Percentiles rank a stretch among this genome's conserved stretches.
Evolutionary conservation across 179 eudicot genomes (phyloP).

Genomic region (Gypsophila paniculata): DNA sequence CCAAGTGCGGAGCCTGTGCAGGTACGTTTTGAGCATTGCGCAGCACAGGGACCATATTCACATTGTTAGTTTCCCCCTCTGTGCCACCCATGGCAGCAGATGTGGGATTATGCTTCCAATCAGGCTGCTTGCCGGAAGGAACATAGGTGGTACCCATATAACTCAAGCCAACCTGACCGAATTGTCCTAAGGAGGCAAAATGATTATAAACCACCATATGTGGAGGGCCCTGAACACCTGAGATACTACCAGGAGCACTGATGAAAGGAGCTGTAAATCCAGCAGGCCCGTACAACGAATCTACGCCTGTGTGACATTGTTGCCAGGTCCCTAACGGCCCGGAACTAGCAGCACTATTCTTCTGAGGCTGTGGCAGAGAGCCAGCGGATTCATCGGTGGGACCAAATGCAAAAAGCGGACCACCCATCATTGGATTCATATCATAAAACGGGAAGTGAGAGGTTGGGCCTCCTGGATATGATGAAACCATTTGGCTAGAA

Average conservation of each 20-base stretch:
- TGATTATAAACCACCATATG: slow-evolving; percentile 98
- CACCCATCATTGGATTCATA: slow-evolving; percentile 84
- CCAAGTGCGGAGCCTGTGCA: slow-evolving; percentile 58
- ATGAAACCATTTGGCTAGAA: slow-evolving; percentile 65
- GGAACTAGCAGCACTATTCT: slow-evolving; percentile 47
- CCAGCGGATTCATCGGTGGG: slow-evolving; percentile 69
- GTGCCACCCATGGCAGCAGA: slow-evolving; percentile 39
- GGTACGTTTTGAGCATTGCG: slow-evolving; percentile 48
- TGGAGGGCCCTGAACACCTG: slow-evolving; percentile 91
- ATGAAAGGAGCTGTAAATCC: slow-evolving; percentile 85
- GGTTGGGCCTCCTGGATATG: slow-evolving; percentile 64
- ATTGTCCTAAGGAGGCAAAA: slow-evolving; percentile 93
- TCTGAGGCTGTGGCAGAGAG: slow-evolving; percentile 60
- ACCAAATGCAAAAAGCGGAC: slow-evolving; percentile 78
- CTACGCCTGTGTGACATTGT: slow-evolving; percentile 70
- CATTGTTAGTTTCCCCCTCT: slow-evolving; percentile 54
- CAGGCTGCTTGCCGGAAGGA: slow-evolving; percentile 88
- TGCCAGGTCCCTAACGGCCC: slow-evolving; percentile 81
- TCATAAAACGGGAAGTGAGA: slow-evolving; percentile 86
- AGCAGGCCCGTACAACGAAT: slow-evolving; percentile 86
- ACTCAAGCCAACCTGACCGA: slow-evolving; percentile 94
- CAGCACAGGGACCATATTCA: slow-evolving; percentile 52
- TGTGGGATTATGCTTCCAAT: slow-evolving; percentile 73
- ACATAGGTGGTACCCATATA: slow-evolving; percentile 89
- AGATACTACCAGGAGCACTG: slow-evolving; percentile 71